Conservation (phyloP, 169 alveolate species). For the Plasmodium falciparum region DNA sequence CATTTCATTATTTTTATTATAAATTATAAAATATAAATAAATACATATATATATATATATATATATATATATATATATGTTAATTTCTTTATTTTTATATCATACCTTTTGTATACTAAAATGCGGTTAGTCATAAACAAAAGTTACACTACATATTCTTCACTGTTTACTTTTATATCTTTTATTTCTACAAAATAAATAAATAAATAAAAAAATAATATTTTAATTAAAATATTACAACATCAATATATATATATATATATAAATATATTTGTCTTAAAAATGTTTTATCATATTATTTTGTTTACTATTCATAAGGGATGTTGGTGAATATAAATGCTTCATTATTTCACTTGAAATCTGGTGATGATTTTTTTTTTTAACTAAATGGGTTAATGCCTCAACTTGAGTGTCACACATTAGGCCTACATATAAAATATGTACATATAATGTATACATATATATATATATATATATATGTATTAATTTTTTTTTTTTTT, state of each 20-base stretch:
- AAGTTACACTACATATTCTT: constrained; percentile 17
- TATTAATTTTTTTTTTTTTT: neutral
- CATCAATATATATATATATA: neutral
- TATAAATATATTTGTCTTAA: too few species aligned
- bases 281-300: too few species aligned
- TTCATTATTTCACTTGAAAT: constrained; percentile 48
- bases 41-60: neutral
- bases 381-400: constrained; percentile 9
- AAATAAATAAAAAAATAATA: neutral
- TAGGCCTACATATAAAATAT: constrained; percentile 20
- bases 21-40: neutral
- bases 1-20: constrained; percentile 54
- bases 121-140: neutral
- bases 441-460: neutral
- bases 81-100: neutral
- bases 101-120: neutral
- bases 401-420: constrained; percentile 25
- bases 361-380: constrained; percentile 43
- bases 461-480: neutral
- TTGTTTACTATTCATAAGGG: constrained; percentile 15
- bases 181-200: constrained; percentile 27
- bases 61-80: neutral
- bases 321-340: constrained; percentile 34
- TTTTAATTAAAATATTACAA: neutral
- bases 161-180: neutral